Percentiles rank a stretch among this genome's conserved stretches.
Conservation (phyloP, 148 eudicot genomes). For the Persicaria maculosa region DNA sequence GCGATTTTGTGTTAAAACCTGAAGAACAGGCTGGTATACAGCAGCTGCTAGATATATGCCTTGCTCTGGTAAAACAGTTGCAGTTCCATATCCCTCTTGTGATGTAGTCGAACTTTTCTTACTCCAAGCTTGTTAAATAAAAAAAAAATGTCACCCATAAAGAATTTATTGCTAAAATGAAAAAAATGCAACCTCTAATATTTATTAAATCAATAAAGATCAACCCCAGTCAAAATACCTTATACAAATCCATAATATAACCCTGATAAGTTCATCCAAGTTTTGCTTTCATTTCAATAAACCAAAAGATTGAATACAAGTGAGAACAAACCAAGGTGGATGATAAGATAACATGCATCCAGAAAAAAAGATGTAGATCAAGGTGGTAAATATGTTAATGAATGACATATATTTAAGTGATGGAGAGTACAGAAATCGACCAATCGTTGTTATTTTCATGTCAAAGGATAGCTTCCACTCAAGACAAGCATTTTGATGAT, state of each 20-base stretch:
- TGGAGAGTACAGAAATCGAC: not conserved
- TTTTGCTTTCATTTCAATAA: not conserved
- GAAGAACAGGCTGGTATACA: constrained; percentile 87
- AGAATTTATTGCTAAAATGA: not conserved
- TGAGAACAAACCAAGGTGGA: not conserved
- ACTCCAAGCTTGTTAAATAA: constrained; percentile 71
- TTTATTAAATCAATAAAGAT: not conserved
- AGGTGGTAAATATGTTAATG: not conserved
- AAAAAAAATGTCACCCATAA: constrained; percentile 13
- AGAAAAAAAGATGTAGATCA: not conserved
- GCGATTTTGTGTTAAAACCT: constrained; percentile 35
- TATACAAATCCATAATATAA: not conserved
- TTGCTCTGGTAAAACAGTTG: constrained; percentile 90
- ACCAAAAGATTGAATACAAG: not conserved
- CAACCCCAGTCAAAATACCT: not conserved
- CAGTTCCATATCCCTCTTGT: constrained; percentile 98
- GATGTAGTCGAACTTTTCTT: constrained; percentile 63
- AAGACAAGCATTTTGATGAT: not conserved
- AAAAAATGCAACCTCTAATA: not conserved
- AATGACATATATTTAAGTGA: not conserved
- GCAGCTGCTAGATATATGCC: constrained; percentile 97
- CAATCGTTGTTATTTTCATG: not conserved
- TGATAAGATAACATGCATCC: not conserved
- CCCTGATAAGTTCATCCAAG: not conserved
- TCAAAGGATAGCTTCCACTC: not conserved